Base-by-base conservation (phyloP, 441 rosid genomes). In the Pelargonium exstipulatum region DNA sequence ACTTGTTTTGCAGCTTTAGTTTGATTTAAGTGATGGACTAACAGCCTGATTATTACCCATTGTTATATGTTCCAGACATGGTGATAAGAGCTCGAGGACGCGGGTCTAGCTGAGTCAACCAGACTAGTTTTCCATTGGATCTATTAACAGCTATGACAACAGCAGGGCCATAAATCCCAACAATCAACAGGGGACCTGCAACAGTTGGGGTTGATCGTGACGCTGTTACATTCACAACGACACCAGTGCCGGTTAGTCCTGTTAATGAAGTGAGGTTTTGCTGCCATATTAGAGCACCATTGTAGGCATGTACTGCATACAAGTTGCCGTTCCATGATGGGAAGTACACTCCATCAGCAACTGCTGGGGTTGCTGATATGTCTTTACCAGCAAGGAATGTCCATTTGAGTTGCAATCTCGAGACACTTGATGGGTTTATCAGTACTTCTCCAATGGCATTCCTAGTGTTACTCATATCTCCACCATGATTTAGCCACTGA, bases 401-500 rank as follows among this genome's bases (percentile, higher is more conserved):
- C 87, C 85, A 85, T 64, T 69, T 78, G 32, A 76, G 62, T 57
- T 40, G 60, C 16, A 85, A 68, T 29, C 74, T 83, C 20, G 60
- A 42, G 29, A 71, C 80, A 0, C 77, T 79, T 14, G 17, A 1
- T 1, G 68, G 74, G 65, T 68, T 76, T 74, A 85, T 80, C 9
- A 43, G 55, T 65, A 51, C 17, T 42, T 83, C 81, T 69, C 76
- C 79, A 5, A 3, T 6, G 2, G 80, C 83, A 42, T 20, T 63
- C 62, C 84, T 81, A 13, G 77, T 66, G 69, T 85, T 83, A 13
- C 29, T 29, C 16, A 77, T 24, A 29, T 80, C 78, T 9, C 75
- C 80, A 16, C 85, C 82, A 16, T 80, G 88, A 76, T 78, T 83
- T 66, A 71, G 29, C 87, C 83, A 81, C 83, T 85, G 72, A 64